A percentile compares a stretch with the other conserved stretches of the same genome.
phyloP scores from a whole-genome alignment of 495 filamentous ascomycete species.

The Geoglossum glabrum region DNA sequence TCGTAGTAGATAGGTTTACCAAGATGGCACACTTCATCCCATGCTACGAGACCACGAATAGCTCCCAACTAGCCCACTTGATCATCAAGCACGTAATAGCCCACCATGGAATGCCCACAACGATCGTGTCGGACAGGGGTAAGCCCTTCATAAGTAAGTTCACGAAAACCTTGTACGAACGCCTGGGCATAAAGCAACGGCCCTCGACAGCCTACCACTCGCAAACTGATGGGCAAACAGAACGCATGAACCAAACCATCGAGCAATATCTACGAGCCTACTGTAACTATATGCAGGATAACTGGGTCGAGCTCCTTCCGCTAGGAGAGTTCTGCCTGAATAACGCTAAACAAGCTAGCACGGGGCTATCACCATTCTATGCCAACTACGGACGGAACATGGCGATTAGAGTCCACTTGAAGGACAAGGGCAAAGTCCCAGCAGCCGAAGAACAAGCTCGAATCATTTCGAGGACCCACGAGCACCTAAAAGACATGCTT shows the following conservation, averaged over 20 bases:
- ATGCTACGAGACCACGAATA: not conserved
- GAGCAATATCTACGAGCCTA: not conserved
- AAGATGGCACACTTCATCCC: not conserved
- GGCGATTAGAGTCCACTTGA: not conserved
- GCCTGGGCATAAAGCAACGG: not conserved
- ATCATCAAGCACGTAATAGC: not conserved
- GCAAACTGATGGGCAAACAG: slow-evolving; percentile 3
- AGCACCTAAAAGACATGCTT: too few species aligned
- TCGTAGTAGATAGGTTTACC: slow-evolving; percentile 5
- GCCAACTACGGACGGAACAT: not conserved
- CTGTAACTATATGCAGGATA: not conserved
- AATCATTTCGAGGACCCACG: too few species aligned
- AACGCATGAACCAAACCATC: not conserved
- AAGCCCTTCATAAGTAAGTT: not conserved
- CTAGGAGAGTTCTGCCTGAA: not conserved
- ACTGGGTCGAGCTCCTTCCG: not conserved
- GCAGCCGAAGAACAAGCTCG: not conserved
- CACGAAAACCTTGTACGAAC: not conserved
- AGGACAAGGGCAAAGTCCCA: not conserved
- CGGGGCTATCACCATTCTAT: not conserved
- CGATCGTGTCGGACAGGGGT: slow-evolving; percentile 4
- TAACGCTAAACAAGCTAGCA: not conserved
- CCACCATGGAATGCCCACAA: not conserved
- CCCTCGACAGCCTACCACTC: slow-evolving; percentile 1
- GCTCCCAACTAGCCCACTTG: not conserved